Evolutionary conservation across 1,284 basidiomycete genomes (phyloP), one percentile per base, ranked within the genome.

Genomic region (Ceratobasidium sp.): DNA sequence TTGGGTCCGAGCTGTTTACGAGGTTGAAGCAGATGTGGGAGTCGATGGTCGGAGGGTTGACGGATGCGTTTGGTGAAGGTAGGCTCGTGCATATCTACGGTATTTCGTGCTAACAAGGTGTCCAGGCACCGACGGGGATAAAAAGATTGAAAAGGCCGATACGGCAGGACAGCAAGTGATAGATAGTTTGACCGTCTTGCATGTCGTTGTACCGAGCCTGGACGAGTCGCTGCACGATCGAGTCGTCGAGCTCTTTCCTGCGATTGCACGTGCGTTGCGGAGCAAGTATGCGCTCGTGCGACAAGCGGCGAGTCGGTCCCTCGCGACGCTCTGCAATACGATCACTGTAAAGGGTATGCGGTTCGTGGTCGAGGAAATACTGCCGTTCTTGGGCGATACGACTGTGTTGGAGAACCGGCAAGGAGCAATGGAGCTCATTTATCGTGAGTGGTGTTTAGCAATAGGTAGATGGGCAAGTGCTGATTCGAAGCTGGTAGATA

Each of bases 1-100:
- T 99, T 81, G 96, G 94, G 0, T 84, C 90, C 1, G 85, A 85
- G 12, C 86, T 99, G 33, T 88, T 99, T 65, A 89, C 92, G 0
- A 87, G 89, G 16, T 91, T 98, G 30, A 97, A 97, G 1, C 95
- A 92, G 81, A 94, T 98, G 88, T 99, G 97, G 97, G 91, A 94
- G 65, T 96, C 94, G 20, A 95, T 98, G 91, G 92, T 92, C 23
- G 92, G 92, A 44, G 92, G 94, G 27, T 84, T 98, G 46, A 81
- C 93, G 52, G 89, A 89, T 77, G 89, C 91, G n/a, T 96, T 93
- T 79, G 80, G 77, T 78, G 85, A 88, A 74, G 90, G 94, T 93
- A 82, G 77, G 89, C 81, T 50, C 59, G 35, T 57, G 30, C 27
- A 52, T 10, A 3, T 16, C n/a, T 14, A 16, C 10, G 41, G 10